Evolutionary conservation across 2,329 filamentous ascomycete genomes (phyloP), one percentile per base, ranked within the genome.

Genomic region (Chrysoporthe puriensis): DNA sequence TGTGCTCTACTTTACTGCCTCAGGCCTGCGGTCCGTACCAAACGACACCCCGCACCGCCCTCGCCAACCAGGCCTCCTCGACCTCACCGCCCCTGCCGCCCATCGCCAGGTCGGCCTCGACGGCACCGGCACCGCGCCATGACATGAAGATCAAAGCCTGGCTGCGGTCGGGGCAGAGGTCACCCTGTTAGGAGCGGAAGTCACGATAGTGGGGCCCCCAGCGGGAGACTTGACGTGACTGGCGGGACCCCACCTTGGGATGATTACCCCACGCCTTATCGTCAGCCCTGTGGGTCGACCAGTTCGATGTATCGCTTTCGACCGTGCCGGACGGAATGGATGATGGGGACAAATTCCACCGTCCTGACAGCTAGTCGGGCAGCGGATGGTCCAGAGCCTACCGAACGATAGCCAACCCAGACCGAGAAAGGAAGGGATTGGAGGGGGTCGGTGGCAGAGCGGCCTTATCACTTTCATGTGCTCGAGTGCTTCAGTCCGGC

Each of bases 191-290:
- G 21, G 46, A 21, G 46, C 42, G 6, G 34, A 50, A 26, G 61
- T 63, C 26, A 40, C n/a, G n/a, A 56, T 63, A 36, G 61, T 43
- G 61, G 61, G 61, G 56, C 9, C 7, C 26, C 21, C n/a, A 21
- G 34, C n/a, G 36, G 57, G 36, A 40, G 36, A 60, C 26, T 26
- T 26, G 26, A 26, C 26, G 26, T 26, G 26, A 26, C 57, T 44
- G 57, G 44, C 57, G 44, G 57, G 34, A 26, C 57, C 57, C 57
- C 57, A 60, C 59, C 26, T 13, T 48, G 43, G 16, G 42, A 14
- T 34, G 14, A 34, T 34, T 61, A 61, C 59, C 59, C 59, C 59
- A 46, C 59, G 59, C 34, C 42, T 61, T 61, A 61, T 61, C 59
- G 59, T 46, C 59, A 46, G 26, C 36, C 57, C 21, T 44, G 34